Evolutionary conservation across 441 rosid genomes (phyloP), one percentile per base, ranked within the genome.

Genomic region (Corymbia calophylla): DNA sequence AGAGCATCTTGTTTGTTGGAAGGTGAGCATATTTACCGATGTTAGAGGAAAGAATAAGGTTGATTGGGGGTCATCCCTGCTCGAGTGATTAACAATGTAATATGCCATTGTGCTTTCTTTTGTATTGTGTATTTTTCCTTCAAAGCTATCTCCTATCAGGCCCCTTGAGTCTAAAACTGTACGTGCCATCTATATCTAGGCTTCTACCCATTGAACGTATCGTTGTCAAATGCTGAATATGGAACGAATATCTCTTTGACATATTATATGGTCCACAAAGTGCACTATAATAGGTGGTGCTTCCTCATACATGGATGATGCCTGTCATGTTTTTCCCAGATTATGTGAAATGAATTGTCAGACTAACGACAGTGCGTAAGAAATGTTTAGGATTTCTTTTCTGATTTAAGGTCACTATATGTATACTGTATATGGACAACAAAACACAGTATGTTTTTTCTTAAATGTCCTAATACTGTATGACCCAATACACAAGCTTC

Each of bases 1-100:
- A 94, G 90, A 94, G 96, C 91, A 96, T 95, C 92, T 90, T 96
- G 94, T 96, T 96, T 49, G 95, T 96, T 88, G 97, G 97, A 90
- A 91, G 97, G 97, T 94, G 92, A 85, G 86, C 87, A 35, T 53
- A 53, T 44, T 53, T 51, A 68, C 62, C 35, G 16, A 88, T 19
- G 29, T n/a, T 86, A 19, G 56, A 35, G 88, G 21, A 86, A 55
- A 77, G 53, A 77, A 77, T 13, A 77, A 44, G n/a, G 51, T 77
- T 13, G 53, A 77, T 77, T 23, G 84, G 84, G 84, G 84, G 51
- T 44, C 84, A 77, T 77, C 51, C n/a, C 9, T 44, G 51, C 84
- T 77, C 1, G 6, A 44, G 84, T 44, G 17, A 44, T 44, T 77
- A 44, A 23, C 5, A 0, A 77, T 23, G 29, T 44, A 13, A 44